Conservation (phyloP, 352 stramenopile genomes). For the Pilasporangium apinafurcum region DNA sequence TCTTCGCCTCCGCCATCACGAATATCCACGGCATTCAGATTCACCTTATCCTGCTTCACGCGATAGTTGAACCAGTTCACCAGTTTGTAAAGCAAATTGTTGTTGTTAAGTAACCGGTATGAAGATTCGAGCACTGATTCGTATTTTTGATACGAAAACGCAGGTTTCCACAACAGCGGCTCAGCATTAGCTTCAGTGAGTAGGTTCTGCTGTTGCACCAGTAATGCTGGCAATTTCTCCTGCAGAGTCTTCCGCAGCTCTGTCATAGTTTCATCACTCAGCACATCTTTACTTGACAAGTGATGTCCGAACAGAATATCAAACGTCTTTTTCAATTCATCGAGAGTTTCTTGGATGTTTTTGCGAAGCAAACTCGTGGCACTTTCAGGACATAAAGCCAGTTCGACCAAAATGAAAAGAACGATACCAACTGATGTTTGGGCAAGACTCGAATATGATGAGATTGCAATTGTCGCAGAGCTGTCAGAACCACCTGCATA, state of each 20-base stretch:
- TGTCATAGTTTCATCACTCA: conserved; percentile 46
- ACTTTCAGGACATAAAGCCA: conserved; percentile 62
- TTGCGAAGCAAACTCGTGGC: conserved; percentile 51
- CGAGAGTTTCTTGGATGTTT: conserved; percentile 74
- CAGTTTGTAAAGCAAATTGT: conserved; percentile 76
- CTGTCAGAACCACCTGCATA: conserved; percentile 28
- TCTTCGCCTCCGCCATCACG: conserved; percentile 19
- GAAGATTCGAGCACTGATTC: conserved; percentile 51
- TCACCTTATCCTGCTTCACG: conserved; percentile 35
- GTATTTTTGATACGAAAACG: conserved; percentile 77
- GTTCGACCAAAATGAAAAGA: conserved; percentile 72
- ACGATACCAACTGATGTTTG: conserved; percentile 75
- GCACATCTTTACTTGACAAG: conserved; percentile 36
- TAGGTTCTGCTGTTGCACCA: conserved; percentile 56
- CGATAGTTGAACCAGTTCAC: conserved; percentile 74
- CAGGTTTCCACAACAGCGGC: conserved; percentile 57
- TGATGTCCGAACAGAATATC: conserved; percentile 68
- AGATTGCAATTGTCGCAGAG: conserved; percentile 45
- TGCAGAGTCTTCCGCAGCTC: conserved; percentile 54
- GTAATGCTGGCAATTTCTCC: conserved; percentile 40
- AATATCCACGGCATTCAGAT: conserved; percentile 43
- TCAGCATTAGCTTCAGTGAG: conserved; percentile 57
- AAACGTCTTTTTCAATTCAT: conserved; percentile 56
- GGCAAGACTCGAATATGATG: conserved; percentile 70
- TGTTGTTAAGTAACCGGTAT: conserved; percentile 74